These are phyloP conservation scores for Pezicula carpinea DNA, from an alignment of 2,329 filamentous ascomycete genomes.

Conservation along the genomic window DNA sequence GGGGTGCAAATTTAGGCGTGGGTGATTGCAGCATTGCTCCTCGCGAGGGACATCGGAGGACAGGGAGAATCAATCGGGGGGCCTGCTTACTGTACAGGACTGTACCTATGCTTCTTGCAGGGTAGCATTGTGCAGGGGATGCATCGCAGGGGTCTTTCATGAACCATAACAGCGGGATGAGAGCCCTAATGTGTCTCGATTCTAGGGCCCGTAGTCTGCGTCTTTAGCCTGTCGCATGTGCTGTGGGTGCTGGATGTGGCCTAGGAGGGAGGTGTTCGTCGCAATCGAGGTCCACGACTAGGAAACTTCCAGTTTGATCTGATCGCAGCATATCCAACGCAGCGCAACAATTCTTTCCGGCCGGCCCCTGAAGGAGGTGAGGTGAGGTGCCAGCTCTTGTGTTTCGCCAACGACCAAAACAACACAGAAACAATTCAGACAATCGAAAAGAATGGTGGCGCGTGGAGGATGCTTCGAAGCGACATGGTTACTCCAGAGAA, in stretches of 20 bases:
- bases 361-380: not conserved
- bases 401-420: not conserved
- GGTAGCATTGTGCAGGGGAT: no score
- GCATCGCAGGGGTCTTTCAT: not conserved
- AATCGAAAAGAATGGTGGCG: not conserved
- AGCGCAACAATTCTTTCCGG: not conserved
- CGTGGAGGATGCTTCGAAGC: not conserved
- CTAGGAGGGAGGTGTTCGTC: not conserved
- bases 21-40: no score
- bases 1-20: no score
- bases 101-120: no score
- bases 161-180: constrained; percentile 9
- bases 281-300: not conserved
- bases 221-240: constrained; percentile 7
- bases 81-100: no score
- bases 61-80: no score
- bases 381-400: not conserved
- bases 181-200: constrained; percentile 6
- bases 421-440: not conserved
- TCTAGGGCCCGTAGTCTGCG: constrained; percentile 8
- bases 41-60: not conserved
- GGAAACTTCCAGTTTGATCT: not conserved
- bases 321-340: not conserved
- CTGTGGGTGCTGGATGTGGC: not conserved
- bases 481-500: not conserved